Evolutionary conservation across 148 eudicot species (phyloP).

Genomic region (Beta vulgaris): DNA sequence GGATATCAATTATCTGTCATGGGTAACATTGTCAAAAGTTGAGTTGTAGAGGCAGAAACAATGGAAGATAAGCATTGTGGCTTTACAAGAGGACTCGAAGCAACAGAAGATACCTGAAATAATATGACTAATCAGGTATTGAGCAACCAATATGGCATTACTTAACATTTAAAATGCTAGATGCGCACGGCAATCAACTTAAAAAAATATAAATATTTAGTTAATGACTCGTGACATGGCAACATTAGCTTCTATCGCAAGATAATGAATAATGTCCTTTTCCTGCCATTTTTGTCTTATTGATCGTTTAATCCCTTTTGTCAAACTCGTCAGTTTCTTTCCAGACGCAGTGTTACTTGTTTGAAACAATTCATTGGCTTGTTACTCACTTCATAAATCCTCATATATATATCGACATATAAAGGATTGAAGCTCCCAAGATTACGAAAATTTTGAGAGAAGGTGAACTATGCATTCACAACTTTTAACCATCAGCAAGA

Average conservation of each 20-base stretch:
- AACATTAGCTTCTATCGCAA: neutral
- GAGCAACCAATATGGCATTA: neutral
- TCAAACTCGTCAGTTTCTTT: neutral
- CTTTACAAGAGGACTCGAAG: neutral
- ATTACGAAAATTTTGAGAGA: neutral
- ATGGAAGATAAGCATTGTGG: neutral
- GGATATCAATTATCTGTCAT: conserved; percentile 81
- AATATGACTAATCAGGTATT: neutral
- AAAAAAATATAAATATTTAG: no score
- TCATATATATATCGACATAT: no score
- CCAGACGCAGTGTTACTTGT: neutral
- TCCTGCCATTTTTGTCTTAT: neutral
- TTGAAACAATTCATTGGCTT: neutral
- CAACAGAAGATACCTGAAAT: neutral
- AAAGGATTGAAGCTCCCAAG: neutral
- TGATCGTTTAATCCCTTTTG: neutral
- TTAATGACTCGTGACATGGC: neutral
- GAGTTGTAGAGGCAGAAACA: conserved; percentile 7
- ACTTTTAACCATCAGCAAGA: neutral
- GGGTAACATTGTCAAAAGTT: conserved; percentile 24
- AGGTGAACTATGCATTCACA: neutral
- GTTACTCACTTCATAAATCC: no score
- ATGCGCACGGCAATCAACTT: neutral
- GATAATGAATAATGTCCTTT: neutral
- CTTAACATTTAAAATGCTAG: neutral